Conservation (phyloP, 1,284 basidiomycete genomes). For the Naganishia albida region DNA sequence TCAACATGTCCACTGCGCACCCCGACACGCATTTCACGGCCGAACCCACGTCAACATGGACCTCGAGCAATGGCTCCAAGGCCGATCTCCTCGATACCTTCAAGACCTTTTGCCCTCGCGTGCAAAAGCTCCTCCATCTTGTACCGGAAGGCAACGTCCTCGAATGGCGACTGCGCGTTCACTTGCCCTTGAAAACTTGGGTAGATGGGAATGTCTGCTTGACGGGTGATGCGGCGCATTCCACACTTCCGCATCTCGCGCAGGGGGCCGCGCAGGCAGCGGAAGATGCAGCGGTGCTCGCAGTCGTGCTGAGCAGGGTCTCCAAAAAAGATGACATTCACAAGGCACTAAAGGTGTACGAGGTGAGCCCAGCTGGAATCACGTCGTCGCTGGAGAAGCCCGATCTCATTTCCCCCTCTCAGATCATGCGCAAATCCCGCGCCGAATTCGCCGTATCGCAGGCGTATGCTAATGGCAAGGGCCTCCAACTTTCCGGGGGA, state of each 20-base stretch:
- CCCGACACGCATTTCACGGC: slow-evolving; percentile 50
- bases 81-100: slow-evolving; percentile 49
- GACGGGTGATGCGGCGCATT: slow-evolving; percentile 46
- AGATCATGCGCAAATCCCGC: slow-evolving; percentile 48
- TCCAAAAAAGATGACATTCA: slow-evolving; percentile 46
- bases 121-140: slow-evolving; percentile 50
- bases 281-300: slow-evolving; percentile 51
- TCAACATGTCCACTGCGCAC: slow-evolving; percentile 53
- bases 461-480: slow-evolving; percentile 50
- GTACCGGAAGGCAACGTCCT: slow-evolving; percentile 50
- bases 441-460: slow-evolving; percentile 50
- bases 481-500: slow-evolving; percentile 46
- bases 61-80: slow-evolving; percentile 45
- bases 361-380: slow-evolving; percentile 35
- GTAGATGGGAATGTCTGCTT: slow-evolving; percentile 44
- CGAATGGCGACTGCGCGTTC: slow-evolving; percentile 53
- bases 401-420: background rate
- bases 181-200: slow-evolving; percentile 49
- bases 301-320: slow-evolving; percentile 48
- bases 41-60: slow-evolving; percentile 46
- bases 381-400: background rate
- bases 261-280: slow-evolving; percentile 54
- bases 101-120: slow-evolving; percentile 49
- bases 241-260: slow-evolving; percentile 48
- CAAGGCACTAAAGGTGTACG: slow-evolving; percentile 46